Evolutionary conservation across 768 basidiomycete genomes (phyloP).

Genomic region (Boletus pseudo-olivaceus): DNA sequence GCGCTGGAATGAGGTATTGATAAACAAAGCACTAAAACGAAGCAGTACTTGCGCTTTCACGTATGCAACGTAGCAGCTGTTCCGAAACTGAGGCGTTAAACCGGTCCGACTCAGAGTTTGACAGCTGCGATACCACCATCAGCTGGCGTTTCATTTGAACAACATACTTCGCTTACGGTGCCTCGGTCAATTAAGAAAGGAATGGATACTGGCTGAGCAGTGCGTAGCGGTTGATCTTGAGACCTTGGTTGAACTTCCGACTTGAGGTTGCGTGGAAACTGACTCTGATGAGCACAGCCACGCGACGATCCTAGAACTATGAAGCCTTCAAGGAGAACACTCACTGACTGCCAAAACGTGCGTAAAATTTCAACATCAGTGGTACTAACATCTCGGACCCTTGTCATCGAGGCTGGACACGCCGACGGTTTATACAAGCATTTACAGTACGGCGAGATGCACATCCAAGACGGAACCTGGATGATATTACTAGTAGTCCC

Average conservation of each 20-base stretch:
- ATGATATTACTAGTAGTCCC: no score
- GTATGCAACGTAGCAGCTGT: background rate
- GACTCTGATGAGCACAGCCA: constrained; percentile 7
- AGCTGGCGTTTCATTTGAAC: constrained; percentile 1
- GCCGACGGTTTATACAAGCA: no score
- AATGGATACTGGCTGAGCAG: background rate
- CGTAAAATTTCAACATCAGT: no score
- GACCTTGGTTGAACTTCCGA: background rate
- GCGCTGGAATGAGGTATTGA: constrained; percentile 1
- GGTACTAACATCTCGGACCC: no score
- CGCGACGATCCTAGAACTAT: background rate
- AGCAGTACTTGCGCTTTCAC: background rate
- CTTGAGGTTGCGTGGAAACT: background rate
- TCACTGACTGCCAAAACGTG: no score
- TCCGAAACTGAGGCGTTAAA: constrained; percentile 5
- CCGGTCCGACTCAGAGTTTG: constrained; percentile 2
- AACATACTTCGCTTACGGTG: background rate
- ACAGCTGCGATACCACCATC: constrained; percentile 9
- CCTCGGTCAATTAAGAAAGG: background rate
- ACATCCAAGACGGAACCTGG: no score
- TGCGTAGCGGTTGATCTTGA: background rate
- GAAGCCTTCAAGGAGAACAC: no score
- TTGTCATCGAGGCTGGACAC: no score
- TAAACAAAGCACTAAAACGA: background rate
- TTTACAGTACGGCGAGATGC: no score